Evolutionary conservation across 192 early-diverging fungal species (phyloP), one percentile per base, ranked within the genome.

Genomic region (Coemansia sp.): DNA sequence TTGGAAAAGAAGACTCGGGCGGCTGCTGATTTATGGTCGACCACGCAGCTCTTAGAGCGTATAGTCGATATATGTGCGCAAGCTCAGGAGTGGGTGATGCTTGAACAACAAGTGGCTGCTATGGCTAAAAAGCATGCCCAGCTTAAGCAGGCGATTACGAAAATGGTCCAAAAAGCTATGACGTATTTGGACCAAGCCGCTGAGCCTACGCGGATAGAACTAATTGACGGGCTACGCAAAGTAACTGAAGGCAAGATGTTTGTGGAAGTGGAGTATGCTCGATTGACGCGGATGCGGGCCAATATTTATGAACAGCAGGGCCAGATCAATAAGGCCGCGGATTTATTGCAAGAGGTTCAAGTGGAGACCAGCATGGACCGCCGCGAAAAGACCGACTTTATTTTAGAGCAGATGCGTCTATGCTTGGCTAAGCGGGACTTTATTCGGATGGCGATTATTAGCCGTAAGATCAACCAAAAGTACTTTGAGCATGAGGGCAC

Each of bases 191-290:
- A 97, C 49, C 73, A 85, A 65, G 91, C 91, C 16, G 91, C 88
- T 50, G 83, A 88, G 81, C 76, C 82, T 18, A 86, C 84, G 19
- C 91, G 91, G 72, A 76, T 98, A 39, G 91, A 94, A 68, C 81
- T 97, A 63, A 97, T 99, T 42, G 90, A 95, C 54, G 89, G 93
- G 7, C 81, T 99, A 61, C 79, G 97, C 28, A 90, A 85, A 3
- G 94, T 97, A 3, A 99, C 97, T 4, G 97, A 97, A 59, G 97
- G 94, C 59, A 97, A 97, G 89, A 97, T 99, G 44, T 96, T 93
- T 73, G 92, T 99, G n/a, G 97, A 99, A 79, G 93, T 97, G 3
- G 94, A 97, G 68, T 86, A 95, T 14, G 97, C 97, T 8, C 86
- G 97, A 7, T 76, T 99, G 63, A 97, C 97, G 9, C 82, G 90